These are phyloP conservation scores for Linnemannia exigua DNA, from an alignment of 192 early-diverging fungal species.

Conservation along the genomic window DNA sequence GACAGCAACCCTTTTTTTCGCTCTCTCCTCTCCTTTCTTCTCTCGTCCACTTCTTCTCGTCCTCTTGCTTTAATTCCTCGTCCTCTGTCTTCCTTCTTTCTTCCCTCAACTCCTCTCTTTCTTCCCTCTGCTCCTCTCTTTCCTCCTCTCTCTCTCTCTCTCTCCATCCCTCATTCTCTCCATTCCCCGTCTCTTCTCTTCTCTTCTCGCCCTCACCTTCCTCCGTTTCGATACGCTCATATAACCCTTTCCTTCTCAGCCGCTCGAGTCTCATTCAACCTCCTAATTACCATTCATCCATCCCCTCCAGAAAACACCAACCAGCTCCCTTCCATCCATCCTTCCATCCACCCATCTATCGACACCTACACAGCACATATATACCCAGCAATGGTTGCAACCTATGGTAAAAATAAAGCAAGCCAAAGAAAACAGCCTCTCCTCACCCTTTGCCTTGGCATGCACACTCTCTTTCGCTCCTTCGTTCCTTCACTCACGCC, in stretches of 20 bases:
- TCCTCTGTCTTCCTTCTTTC: too few relatives aligned
- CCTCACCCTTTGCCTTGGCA: neutral
- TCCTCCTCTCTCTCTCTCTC: neutral
- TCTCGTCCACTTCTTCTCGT: neutral
- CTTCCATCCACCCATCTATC: neutral
- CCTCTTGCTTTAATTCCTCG: too few relatives aligned
- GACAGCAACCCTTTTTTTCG: neutral
- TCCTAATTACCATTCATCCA: neutral
- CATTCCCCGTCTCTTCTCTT: neutral
- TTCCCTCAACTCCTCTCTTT: neutral
- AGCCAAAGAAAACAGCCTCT: neutral
- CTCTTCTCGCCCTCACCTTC: neutral
- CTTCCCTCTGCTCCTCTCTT: neutral
- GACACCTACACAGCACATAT: neutral
- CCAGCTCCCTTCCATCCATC: too few relatives aligned
- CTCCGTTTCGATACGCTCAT: neutral
- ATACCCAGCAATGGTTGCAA: constrained; percentile 17
- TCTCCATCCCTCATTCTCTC: neutral
- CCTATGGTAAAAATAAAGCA: constrained; percentile 26
- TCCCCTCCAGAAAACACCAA: neutral
- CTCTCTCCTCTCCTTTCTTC: neutral
- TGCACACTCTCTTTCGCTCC: neutral
- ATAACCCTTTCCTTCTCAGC: neutral
- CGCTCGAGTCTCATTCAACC: neutral
- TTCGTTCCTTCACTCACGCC: neutral